phyloP scores from a whole-genome alignment of 768 basidiomycete genomes.

The Lactarius pseudohatsudake region DNA sequence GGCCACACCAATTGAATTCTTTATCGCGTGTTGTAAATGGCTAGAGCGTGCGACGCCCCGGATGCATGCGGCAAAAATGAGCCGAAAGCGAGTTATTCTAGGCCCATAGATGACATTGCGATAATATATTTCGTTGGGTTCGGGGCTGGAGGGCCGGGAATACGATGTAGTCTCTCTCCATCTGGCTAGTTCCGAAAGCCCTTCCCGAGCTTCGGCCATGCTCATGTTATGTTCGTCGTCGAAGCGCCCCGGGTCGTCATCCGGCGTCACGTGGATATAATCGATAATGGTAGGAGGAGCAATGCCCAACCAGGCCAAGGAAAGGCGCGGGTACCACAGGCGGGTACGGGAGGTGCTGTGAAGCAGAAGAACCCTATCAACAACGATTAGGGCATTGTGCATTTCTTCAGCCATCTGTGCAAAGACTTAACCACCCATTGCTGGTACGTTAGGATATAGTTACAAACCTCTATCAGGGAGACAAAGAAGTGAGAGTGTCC shows the following conservation, averaged over 20 bases:
- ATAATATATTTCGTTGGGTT: slow-evolving; percentile 19
- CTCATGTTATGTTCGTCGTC: slow-evolving; percentile 19
- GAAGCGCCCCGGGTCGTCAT: slow-evolving; percentile 16
- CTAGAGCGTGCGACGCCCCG: slow-evolving; percentile 40
- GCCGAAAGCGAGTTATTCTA: slow-evolving; percentile 34
- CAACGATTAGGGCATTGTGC: slow-evolving; percentile 38
- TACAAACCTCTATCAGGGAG: slow-evolving; percentile 45
- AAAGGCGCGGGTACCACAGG: slow-evolving; percentile 27
- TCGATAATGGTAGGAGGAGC: slow-evolving; percentile 22
- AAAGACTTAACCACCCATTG: slow-evolving; percentile 1
- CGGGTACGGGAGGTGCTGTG: slow-evolving; percentile 21
- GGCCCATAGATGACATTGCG: slow-evolving; percentile 29
- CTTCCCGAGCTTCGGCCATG: slow-evolving; percentile 24
- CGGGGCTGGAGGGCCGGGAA: neutral
- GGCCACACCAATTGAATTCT: slow-evolving; percentile 47
- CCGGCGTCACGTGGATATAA: slow-evolving; percentile 15
- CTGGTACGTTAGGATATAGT: neutral
- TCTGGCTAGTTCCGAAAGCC: slow-evolving; percentile 20
- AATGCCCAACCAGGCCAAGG: slow-evolving; percentile 25
- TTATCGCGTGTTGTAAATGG: slow-evolving; percentile 47
- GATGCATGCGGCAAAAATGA: slow-evolving; percentile 37
- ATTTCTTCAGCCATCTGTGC: slow-evolving; percentile 47
- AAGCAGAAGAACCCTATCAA: slow-evolving; percentile 23
- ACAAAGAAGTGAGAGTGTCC: slow-evolving; percentile 44
- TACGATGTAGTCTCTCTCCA: slow-evolving; percentile 11